phyloP scores from a whole-genome alignment of 371 early-diverging fungal genomes.

The Smittium culicis region DNA sequence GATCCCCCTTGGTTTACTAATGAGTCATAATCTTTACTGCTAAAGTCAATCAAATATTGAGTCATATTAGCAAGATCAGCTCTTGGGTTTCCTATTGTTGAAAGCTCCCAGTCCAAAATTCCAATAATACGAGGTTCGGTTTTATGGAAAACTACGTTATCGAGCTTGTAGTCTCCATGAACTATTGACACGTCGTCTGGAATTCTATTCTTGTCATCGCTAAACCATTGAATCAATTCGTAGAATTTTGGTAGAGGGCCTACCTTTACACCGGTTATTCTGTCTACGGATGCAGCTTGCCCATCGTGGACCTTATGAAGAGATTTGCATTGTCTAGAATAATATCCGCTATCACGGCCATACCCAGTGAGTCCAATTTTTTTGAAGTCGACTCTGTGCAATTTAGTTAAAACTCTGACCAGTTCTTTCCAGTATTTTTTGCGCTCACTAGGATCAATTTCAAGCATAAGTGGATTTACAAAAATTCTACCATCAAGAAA shows the following conservation, averaged over 20 bases:
- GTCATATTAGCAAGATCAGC: conserved; percentile 79
- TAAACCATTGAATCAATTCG: conserved; percentile 60
- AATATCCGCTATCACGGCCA: conserved; percentile 55
- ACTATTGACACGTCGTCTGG: conserved; percentile 62
- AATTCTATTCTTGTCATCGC: conserved; percentile 36
- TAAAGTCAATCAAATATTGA: conserved; percentile 48
- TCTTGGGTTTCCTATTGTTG: conserved; percentile 85
- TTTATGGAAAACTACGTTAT: conserved; percentile 64
- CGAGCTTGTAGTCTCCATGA: conserved; percentile 87
- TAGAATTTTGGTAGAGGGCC: conserved; percentile 52
- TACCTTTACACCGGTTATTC: conserved; percentile 36
- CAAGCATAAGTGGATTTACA: conserved; percentile 41
- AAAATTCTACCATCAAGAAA: conserved; percentile 79
- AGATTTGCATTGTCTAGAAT: conserved; percentile 63
- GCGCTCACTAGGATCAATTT: conserved; percentile 42
- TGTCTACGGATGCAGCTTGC: conserved; percentile 52
- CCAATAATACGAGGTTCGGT: conserved; percentile 66
- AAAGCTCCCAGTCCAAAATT: conserved; percentile 90
- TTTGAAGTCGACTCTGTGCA: conserved; percentile 57
- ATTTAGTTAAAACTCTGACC: conserved; percentile 55
- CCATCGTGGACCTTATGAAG: conserved; percentile 47
- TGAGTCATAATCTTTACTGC: neutral
- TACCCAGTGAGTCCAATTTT: conserved; percentile 53
- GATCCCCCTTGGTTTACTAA: too few species aligned
- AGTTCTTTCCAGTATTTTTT: conserved; percentile 32